Evolutionary conservation across 2,329 filamentous ascomycete genomes (phyloP), one percentile per base, ranked within the genome.

Genomic region (Nemania serpens): DNA sequence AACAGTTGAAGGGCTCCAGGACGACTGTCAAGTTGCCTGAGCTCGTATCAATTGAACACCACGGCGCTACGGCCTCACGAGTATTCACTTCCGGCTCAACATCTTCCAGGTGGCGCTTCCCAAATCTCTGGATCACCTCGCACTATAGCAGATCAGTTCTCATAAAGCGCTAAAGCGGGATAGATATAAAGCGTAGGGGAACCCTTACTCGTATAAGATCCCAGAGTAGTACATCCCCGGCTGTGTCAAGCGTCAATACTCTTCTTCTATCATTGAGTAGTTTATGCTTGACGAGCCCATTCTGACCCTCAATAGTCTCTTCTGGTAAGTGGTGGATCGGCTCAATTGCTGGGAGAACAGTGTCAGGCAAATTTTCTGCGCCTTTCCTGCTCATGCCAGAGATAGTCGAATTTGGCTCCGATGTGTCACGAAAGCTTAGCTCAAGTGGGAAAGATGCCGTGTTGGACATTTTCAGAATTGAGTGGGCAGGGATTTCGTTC

Each of bases 151-250:
- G 29, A 59, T 70, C 49, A 74, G 65, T 56, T 59, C 39, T 58
- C 45, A 58, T n/a, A 29, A 13, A 46, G 9, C 33, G 5, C 5
- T 25, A 46, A 25, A 18, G 13, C 34, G 2, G 57, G 17, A 17
- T 25, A 34, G 41, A 54, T 49, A 9, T 6, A 3, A 20, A 54
- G 47, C 20, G 41, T 25, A 29, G 17, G 29, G 20, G 34, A 15
- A n/a, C n/a, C 11, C 80, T 65, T 78, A 93, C 91, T 80, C 89
- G 87, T 47, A 99, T 83, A 41, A 99, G 80, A 81, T 99, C 95
- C 95, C 95, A 99, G 66, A 99, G 78, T 48, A 97, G 80, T 2
- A 98, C 93, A 72, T 99, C 95, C 15, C 95, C 95, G 1, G 94
- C 93, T 2, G 95, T 97, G 75, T 99, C 95, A 54, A 97, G 80